Percentiles rank a stretch among this genome's conserved stretches.
phyloP scores from a whole-genome alignment of 2,329 filamentous ascomycete genomes.

The Epichloe uncinata region DNA sequence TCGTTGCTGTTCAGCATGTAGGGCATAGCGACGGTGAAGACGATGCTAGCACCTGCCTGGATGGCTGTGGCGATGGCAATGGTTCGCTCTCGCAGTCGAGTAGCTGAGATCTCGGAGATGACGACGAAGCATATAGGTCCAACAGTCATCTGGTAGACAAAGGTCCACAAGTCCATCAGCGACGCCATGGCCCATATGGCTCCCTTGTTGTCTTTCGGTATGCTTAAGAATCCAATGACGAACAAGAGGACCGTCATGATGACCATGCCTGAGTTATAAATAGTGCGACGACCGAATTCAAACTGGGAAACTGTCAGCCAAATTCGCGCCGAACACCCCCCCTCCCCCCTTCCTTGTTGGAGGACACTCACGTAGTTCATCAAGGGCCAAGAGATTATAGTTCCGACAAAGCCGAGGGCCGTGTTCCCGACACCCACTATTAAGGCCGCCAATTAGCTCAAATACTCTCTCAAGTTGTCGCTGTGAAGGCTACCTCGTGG shows the following conservation, averaged over 20 bases:
- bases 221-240: slow-evolving; percentile 28
- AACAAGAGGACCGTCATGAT: slow-evolving; percentile 24
- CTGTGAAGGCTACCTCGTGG: neutral
- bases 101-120: slow-evolving; percentile 25
- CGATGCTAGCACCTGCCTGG: slow-evolving; percentile 12
- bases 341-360: neutral
- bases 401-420: slow-evolving; percentile 27
- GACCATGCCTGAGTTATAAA: slow-evolving; percentile 19
- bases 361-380: slow-evolving; percentile 17
- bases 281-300: slow-evolving; percentile 24
- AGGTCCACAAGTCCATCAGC: slow-evolving; percentile 28
- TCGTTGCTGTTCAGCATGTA: slow-evolving; percentile 20
- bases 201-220: slow-evolving; percentile 17
- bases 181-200: slow-evolving; percentile 25
- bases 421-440: slow-evolving; percentile 23
- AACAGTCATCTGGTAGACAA: slow-evolving; percentile 27
- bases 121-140: slow-evolving; percentile 30
- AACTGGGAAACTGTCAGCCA: slow-evolving; percentile 6
- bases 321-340: neutral
- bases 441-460: neutral
- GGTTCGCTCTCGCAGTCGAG: slow-evolving; percentile 19
- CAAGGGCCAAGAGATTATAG: slow-evolving; percentile 26
- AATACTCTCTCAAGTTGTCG: neutral
- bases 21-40: slow-evolving; percentile 15
- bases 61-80: slow-evolving; percentile 18